Conservation (phyloP, 2,329 filamentous ascomycete species). For the Reticulascus tulasneorum region DNA sequence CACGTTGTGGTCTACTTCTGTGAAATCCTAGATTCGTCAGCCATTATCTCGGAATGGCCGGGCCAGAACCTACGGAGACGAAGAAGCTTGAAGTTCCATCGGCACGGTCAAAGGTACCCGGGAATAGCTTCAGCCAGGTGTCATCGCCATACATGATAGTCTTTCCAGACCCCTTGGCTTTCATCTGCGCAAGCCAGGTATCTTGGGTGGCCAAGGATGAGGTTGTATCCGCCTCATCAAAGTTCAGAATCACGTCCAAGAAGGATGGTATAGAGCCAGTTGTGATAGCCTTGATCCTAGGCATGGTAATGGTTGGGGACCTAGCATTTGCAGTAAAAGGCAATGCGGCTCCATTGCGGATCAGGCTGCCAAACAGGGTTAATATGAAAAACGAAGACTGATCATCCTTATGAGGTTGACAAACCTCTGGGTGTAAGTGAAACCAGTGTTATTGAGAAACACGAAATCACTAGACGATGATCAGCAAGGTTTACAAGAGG, state of each 20-base stretch:
- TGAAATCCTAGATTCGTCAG: constrained; percentile 69
- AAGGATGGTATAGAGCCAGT: constrained; percentile 98
- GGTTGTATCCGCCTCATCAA: constrained; percentile 88
- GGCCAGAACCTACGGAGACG: constrained; percentile 68
- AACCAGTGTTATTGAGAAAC: constrained; percentile 74
- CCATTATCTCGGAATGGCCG: constrained; percentile 19
- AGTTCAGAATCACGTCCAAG: constrained; percentile 92
- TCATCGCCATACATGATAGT: constrained; percentile 96
- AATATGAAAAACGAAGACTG: background rate
- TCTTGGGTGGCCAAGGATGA: constrained; percentile 86
- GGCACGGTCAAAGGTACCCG: constrained; percentile 75
- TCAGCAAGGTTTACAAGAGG: constrained; percentile 17
- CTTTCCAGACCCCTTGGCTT: constrained; percentile 65
- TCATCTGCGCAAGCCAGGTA: constrained; percentile 94
- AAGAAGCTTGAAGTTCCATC: constrained; percentile 98
- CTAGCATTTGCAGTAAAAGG: constrained; percentile 94
- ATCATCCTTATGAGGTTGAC: constrained; percentile 12
- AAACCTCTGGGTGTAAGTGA: constrained; percentile 83
- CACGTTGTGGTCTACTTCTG: constrained; percentile 96
- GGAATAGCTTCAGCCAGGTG: constrained; percentile 97
- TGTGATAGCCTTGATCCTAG: constrained; percentile 92
- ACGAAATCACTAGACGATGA: constrained; percentile 74
- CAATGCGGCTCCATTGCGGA: constrained; percentile 75
- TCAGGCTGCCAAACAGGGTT: constrained; percentile 56
- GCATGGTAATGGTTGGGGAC: constrained; percentile 98